Conservation (phyloP, 805 yeast genomes). For the Ogataea paraovalis region DNA sequence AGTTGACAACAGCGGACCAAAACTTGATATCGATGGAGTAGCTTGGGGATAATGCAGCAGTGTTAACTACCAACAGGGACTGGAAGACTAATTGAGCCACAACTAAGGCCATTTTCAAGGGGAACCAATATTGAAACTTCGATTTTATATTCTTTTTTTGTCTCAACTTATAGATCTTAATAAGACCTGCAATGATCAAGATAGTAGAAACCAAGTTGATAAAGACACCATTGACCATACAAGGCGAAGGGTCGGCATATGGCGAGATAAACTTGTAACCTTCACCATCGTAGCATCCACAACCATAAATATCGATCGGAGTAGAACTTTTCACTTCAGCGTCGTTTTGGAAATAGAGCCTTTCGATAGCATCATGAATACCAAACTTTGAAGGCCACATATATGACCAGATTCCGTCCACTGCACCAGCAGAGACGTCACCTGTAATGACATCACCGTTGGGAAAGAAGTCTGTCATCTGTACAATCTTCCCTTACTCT, state of each 20-base stretch:
- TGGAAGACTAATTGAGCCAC: constrained; percentile 38
- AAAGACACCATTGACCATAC: constrained; percentile 44
- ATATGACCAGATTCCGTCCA: constrained; percentile 4
- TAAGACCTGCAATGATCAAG: constrained; percentile 36
- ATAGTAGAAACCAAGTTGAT: constrained; percentile 33
- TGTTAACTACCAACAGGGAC: constrained; percentile 13
- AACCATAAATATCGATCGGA: constrained; percentile 2
- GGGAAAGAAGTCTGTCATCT: constrained; percentile 1
- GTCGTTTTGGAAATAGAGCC: not conserved
- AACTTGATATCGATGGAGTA: constrained; percentile 25
- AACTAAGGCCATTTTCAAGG: constrained; percentile 39
- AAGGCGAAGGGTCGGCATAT: constrained; percentile 48
- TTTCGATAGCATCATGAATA: constrained; percentile 6
- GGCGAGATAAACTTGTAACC: constrained; percentile 41
- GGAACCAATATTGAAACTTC: constrained; percentile 36
- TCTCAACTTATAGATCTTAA: constrained; percentile 34
- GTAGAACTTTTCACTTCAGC: not conserved
- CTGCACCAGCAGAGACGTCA: constrained; percentile 8
- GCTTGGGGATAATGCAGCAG: constrained; percentile 11
- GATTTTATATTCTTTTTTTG: constrained; percentile 27
- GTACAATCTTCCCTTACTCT: no score
- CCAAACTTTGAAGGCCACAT: constrained; percentile 1
- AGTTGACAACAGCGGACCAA: constrained; percentile 30
- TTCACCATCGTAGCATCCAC: constrained; percentile 37
- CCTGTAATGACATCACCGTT: constrained; percentile 6